phyloP scores from a whole-genome alignment of 2,329 filamentous ascomycete species.

The Alternaria alternata region DNA sequence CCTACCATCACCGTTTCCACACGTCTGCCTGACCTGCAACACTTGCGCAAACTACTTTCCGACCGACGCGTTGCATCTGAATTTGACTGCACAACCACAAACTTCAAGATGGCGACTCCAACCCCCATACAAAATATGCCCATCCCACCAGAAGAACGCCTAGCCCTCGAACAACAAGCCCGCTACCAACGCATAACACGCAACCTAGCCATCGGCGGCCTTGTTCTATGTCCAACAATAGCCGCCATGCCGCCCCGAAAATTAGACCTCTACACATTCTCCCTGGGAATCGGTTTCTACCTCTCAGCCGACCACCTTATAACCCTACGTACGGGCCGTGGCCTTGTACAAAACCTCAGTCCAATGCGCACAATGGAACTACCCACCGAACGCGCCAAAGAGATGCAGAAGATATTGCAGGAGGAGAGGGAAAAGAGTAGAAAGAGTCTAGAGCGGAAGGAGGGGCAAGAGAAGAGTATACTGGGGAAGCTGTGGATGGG shows the following conservation, averaged over 20 bases:
- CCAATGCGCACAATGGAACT: constrained; percentile 27
- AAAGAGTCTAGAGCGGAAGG: constrained; percentile 37
- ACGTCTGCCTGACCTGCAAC: not conserved
- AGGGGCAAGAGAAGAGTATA: constrained; percentile 34
- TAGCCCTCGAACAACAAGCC: constrained; percentile 43
- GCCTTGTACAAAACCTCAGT: constrained; percentile 46
- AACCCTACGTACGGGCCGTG: constrained; percentile 51
- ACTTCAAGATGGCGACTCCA: constrained; percentile 35
- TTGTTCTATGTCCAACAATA: constrained; percentile 64
- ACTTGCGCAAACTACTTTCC: not conserved
- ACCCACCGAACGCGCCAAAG: constrained; percentile 50
- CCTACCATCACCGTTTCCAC: not conserved
- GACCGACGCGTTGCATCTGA: not conserved
- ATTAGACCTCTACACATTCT: constrained; percentile 67
- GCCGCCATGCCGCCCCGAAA: constrained; percentile 67
- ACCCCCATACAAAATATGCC: constrained; percentile 26
- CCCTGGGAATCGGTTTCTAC: constrained; percentile 59
- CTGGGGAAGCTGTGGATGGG: constrained; percentile 51
- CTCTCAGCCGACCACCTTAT: constrained; percentile 60
- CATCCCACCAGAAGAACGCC: constrained; percentile 45
- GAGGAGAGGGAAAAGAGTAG: constrained; percentile 49
- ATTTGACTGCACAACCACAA: constrained; percentile 7
- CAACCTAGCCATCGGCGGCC: constrained; percentile 58
- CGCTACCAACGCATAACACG: constrained; percentile 47
- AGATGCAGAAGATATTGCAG: constrained; percentile 46